Conservation (phyloP, 768 basidiomycete genomes). For the Gloeopeniophorella convolvens region DNA sequence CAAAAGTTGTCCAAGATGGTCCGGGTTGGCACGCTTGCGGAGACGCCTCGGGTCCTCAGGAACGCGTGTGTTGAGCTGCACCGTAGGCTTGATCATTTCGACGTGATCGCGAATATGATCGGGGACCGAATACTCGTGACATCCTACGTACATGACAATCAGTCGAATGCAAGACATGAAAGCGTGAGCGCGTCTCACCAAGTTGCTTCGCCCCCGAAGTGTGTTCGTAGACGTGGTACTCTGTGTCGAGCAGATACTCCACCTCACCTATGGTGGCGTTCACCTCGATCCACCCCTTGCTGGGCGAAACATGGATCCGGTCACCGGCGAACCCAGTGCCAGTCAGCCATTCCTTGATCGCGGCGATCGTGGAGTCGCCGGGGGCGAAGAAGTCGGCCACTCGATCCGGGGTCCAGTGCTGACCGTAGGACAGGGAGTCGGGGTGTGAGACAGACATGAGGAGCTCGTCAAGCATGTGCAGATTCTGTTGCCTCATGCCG, state of each 20-base stretch:
- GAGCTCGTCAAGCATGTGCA: conserved; percentile 34
- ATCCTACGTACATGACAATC: conserved; percentile 21
- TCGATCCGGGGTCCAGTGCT: conserved; percentile 37
- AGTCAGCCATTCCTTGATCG: conserved; percentile 36
- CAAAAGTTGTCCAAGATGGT: conserved; percentile 23
- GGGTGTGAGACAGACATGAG: conserved; percentile 40
- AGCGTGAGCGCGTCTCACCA: conserved; percentile 21
- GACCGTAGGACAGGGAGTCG: conserved; percentile 38
- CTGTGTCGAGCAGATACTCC: conserved; percentile 37
- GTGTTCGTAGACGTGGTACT: conserved; percentile 37
- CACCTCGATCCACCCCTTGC: conserved; percentile 36
- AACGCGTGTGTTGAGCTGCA: conserved; percentile 32
- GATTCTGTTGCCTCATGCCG: conserved; percentile 38
- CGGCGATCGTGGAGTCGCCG: conserved; percentile 28
- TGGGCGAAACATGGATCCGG: conserved; percentile 29
- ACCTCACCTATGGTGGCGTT: conserved; percentile 37
- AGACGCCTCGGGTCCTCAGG: background rate
- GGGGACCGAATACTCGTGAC: conserved; percentile 36
- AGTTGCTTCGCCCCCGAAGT: conserved; percentile 32
- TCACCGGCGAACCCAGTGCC: conserved; percentile 31
- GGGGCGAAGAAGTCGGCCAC: conserved; percentile 39
- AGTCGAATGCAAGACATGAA: background rate
- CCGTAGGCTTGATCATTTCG: conserved; percentile 39
- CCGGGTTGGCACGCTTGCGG: conserved; percentile 16
- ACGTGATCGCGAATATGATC: conserved; percentile 32